Percentiles rank a stretch among this genome's conserved stretches.
These are phyloP conservation scores for Globisporangium polare DNA, from an alignment of 352 stramenopile species.

Conservation along the genomic window DNA sequence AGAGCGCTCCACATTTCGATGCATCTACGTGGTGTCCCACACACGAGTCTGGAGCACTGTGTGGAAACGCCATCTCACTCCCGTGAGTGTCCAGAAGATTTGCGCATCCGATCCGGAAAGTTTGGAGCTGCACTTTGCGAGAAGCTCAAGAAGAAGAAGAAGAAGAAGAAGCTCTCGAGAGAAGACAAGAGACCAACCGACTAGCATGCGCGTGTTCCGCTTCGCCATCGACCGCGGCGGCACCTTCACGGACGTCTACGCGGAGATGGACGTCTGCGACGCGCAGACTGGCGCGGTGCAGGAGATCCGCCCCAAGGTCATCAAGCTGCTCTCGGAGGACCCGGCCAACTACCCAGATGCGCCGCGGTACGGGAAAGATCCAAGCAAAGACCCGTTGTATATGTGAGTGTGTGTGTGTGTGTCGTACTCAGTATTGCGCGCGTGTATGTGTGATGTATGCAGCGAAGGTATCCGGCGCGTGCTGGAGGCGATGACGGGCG, in stretches of 20 bases:
- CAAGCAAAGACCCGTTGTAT: background rate
- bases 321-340: slow-evolving; percentile 98
- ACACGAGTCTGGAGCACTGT: no score
- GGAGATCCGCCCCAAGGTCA: slow-evolving; percentile 73
- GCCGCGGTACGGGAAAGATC: slow-evolving; percentile 63
- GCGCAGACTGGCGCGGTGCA: slow-evolving; percentile 29
- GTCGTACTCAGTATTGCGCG: background rate
- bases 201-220: slow-evolving; percentile 72
- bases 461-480: slow-evolving; percentile 93
- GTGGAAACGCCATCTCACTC: no score
- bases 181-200: background rate
- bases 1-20: no score
- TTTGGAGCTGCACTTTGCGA: background rate
- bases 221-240: slow-evolving; percentile 97
- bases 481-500: slow-evolving; percentile 91
- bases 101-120: background rate
- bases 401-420: background rate
- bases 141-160: background rate
- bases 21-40: no score
- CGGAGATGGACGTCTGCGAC: slow-evolving; percentile 87
- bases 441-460: slow-evolving; percentile 8
- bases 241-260: slow-evolving; percentile 99
- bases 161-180: background rate
- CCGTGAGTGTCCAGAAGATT: no score
- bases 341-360: slow-evolving; percentile 97